phyloP scores from a whole-genome alignment of 2,329 filamentous ascomycete genomes.

The Hymenoscyphus albidus region DNA sequence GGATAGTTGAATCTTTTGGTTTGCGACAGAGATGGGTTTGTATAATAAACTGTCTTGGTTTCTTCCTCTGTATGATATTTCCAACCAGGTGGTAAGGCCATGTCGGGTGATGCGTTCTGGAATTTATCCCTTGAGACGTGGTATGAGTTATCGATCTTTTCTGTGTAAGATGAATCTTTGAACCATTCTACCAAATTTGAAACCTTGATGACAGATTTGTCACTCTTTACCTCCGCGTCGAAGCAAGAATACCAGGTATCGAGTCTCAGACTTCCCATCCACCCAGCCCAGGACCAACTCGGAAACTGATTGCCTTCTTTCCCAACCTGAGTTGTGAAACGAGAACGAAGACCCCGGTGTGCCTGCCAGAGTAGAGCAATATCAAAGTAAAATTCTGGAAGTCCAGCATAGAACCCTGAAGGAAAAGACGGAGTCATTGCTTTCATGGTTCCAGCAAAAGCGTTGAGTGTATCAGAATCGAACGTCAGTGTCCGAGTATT shows the following conservation, averaged over 20 bases:
- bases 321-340: not conserved
- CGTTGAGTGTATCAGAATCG: not conserved
- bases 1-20: not conserved
- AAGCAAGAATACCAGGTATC: not conserved
- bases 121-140: not conserved
- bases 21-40: not conserved
- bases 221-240: not conserved
- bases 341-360: not conserved
- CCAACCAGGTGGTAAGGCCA: not conserved
- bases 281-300: not conserved
- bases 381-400: slow-evolving; percentile 1
- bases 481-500: not conserved
- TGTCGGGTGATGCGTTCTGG: not conserved
- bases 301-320: not conserved
- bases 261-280: not conserved
- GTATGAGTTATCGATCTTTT: not conserved
- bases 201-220: not conserved
- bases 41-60: not conserved
- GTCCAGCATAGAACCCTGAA: not conserved
- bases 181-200: not conserved
- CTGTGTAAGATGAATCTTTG: not conserved
- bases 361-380: slow-evolving; percentile 1
- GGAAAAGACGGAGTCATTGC: not conserved
- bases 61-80: not conserved
- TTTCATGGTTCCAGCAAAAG: not conserved